A percentile compares a stretch with the other conserved stretches of the same genome.
Conservation (phyloP, 2,329 filamentous ascomycete genomes). For the Fusarium sarcochroum region DNA sequence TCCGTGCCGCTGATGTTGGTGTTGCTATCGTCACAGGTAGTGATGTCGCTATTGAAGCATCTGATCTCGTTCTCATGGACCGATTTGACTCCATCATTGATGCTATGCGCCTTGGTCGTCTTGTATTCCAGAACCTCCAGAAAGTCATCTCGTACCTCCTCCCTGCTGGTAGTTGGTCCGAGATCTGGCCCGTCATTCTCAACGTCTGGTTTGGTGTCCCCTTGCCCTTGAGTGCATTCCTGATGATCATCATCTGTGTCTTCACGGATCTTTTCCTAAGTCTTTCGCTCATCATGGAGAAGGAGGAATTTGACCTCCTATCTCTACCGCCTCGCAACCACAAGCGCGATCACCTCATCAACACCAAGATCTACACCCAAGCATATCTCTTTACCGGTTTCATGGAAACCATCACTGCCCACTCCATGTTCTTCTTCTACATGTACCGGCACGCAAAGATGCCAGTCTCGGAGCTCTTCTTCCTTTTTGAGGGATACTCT, state of each 20-base stretch:
- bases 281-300: constrained; percentile 67
- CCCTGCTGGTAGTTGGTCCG: constrained; percentile 67
- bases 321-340: constrained; percentile 65
- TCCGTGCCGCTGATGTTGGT: constrained; percentile 77
- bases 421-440: constrained; percentile 69
- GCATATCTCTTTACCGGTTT: constrained; percentile 67
- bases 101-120: constrained; percentile 65
- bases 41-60: constrained; percentile 74
- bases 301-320: constrained; percentile 67
- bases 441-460: constrained; percentile 64
- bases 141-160: constrained; percentile 62
- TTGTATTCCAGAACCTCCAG: constrained; percentile 59
- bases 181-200: constrained; percentile 70
- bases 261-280: constrained; percentile 68
- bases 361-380: constrained; percentile 64
- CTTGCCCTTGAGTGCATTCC: constrained; percentile 64
- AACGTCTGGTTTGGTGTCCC: constrained; percentile 71
- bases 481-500: constrained; percentile 63
- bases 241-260: constrained; percentile 72
- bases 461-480: constrained; percentile 62
- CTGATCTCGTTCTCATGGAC: constrained; percentile 77
- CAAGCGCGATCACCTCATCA: constrained; percentile 66
- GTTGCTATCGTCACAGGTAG: constrained; percentile 76
- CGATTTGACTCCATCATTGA: constrained; percentile 80
- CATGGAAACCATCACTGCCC: constrained; percentile 64